Percentiles rank a stretch among this genome's conserved stretches.
Conservation (phyloP, 495 filamentous ascomycete species). For the Patellaria atrata region DNA sequence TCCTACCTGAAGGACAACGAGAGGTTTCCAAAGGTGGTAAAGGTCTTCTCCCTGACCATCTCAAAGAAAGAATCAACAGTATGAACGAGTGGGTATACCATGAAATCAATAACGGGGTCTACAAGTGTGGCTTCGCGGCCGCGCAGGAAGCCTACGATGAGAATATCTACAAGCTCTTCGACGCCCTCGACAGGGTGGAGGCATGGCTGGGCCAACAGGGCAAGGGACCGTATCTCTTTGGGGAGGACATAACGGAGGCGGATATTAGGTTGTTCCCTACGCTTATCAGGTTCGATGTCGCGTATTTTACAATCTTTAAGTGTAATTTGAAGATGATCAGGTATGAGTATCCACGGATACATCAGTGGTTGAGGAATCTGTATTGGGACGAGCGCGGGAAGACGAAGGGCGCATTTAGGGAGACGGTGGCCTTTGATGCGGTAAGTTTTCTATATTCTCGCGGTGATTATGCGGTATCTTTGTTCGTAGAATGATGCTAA, state of each 20-base stretch:
- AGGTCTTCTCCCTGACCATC: slow-evolving; percentile 41
- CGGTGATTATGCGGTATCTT: slow-evolving; percentile 45
- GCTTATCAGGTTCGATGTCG: slow-evolving; percentile 51
- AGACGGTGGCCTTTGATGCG: slow-evolving; percentile 50
- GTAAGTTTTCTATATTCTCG: slow-evolving; percentile 27
- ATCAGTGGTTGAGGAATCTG: slow-evolving; percentile 53
- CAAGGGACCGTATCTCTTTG: slow-evolving; percentile 48
- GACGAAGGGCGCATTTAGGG: slow-evolving; percentile 43
- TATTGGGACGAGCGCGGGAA: slow-evolving; percentile 51
- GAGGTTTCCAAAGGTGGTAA: slow-evolving; percentile 33
- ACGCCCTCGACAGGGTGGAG: slow-evolving; percentile 49
- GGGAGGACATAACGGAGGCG: slow-evolving; percentile 49
- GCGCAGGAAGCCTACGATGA: slow-evolving; percentile 50
- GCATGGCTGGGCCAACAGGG: slow-evolving; percentile 34
- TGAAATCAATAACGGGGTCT: slow-evolving; percentile 55
- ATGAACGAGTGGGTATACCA: slow-evolving; percentile 53
- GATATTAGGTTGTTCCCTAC: slow-evolving; percentile 54
- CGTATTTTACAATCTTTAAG: slow-evolving; percentile 53
- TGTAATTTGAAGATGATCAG: slow-evolving; percentile 59
- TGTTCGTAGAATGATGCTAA: slow-evolving; percentile 61
- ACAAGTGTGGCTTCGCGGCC: slow-evolving; percentile 53
- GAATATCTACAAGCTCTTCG: slow-evolving; percentile 45
- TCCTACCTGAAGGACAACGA: slow-evolving; percentile 31
- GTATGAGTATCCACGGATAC: slow-evolving; percentile 51
- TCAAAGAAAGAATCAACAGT: slow-evolving; percentile 44